Conservation (phyloP, 2,329 filamentous ascomycete species). For the Calonectria pauciramosa region DNA sequence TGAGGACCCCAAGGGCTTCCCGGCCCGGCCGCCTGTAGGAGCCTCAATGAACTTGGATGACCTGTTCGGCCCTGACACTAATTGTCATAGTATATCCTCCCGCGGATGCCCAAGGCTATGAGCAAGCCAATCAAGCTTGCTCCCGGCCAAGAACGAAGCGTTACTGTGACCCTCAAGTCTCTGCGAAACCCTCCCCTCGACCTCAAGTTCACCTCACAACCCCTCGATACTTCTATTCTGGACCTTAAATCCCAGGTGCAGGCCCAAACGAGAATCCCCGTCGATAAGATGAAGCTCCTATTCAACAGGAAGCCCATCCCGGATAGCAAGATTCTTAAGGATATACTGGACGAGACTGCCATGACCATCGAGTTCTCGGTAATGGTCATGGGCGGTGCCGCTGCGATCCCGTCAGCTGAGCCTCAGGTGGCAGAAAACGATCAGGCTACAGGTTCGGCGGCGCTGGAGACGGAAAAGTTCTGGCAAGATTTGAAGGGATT, state of each 20-base stretch:
- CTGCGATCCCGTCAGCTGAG: conserved; percentile 59
- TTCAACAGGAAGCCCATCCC: conserved; percentile 88
- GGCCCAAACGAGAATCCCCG: conserved; percentile 70
- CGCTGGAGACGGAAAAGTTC: conserved; percentile 80
- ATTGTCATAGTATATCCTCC: conserved; percentile 75
- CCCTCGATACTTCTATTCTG: conserved; percentile 79
- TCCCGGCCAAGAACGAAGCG: conserved; percentile 66
- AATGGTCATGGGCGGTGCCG: conserved; percentile 85
- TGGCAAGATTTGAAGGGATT: conserved; percentile 90
- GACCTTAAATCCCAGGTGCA: conserved; percentile 82
- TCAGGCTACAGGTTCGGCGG: conserved; percentile 64
- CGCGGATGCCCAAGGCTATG: conserved; percentile 73
- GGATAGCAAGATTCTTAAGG: conserved; percentile 83
- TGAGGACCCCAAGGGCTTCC: conserved; percentile 85
- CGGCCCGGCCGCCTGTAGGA: conserved; percentile 80
- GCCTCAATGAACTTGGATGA: not conserved
- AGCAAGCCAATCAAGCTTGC: conserved; percentile 62
- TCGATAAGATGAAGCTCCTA: conserved; percentile 88
- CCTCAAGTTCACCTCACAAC: conserved; percentile 73
- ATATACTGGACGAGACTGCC: conserved; percentile 70
- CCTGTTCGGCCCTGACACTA: conserved; percentile 5
- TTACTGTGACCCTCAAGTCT: conserved; percentile 78
- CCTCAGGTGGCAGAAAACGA: conserved; percentile 47
- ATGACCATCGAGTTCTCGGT: conserved; percentile 80
- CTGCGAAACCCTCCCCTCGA: conserved; percentile 81